Base-by-base conservation (phyloP, 2,329 filamentous ascomycete genomes). In the Cordyceps militaris region DNA sequence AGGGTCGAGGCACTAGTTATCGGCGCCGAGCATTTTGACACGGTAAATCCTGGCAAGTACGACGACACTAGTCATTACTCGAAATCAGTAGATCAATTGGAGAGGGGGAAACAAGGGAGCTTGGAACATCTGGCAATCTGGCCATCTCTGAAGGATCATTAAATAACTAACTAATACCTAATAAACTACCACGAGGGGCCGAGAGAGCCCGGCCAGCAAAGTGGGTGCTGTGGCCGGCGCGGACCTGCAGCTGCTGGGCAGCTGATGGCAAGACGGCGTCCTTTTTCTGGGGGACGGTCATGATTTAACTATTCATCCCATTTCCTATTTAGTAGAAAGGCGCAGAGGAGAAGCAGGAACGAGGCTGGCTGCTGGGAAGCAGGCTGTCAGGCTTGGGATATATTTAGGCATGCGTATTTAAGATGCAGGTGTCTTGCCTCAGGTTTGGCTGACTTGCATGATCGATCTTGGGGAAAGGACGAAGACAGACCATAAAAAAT, bases 221-320 rank as follows among this genome's bases (percentile, higher is more conserved):
- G 50, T 52, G 50, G 50, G 50, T 43, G 36, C 43, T 14, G 34
- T 52, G 36, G 50, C 50, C 50, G 50, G 50, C 43, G 50, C 50
- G 50, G 50, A n/a, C 42, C 49, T 52, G 49, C 36, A 52, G 40
- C 42, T 13, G 36, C 23, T 28, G 34, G n/a, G 49, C 49, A 42
- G 36, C 36, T 52, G 50, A 52, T 21, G 50, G 24, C 21, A 32
- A 19, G 34, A 50, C 38, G 48, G 48, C 34, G 32, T 16, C 23
- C 11, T 7, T 28, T 32, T 11, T 8, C 4, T 4, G 46, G 46
- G n/a, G 11, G 19, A 23, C 3, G 46, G 16, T 21, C 26, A 4
- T 30, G 13, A 19, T 4, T n/a, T 43, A 10, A 10, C 10, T 23
- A 19, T 8, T 40, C 11, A 34, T 34, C 32, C 10, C n/a, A 11